A percentile compares a stretch with the other conserved stretches of the same genome.
phyloP scores from a whole-genome alignment of 306 rosid species.

The Medicago truncatula region DNA sequence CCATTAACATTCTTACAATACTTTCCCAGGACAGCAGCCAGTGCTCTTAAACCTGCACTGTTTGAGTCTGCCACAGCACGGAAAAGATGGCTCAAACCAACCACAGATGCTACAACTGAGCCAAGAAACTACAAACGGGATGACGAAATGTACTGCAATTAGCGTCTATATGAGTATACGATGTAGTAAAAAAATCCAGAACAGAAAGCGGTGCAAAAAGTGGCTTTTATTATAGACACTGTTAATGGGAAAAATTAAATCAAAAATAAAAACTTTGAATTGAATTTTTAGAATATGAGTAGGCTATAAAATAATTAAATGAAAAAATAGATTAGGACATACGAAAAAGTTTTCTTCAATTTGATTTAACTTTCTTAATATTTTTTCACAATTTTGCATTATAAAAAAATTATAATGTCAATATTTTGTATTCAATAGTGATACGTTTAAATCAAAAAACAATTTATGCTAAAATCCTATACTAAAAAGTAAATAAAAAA shows the following conservation, averaged over 20 bases:
- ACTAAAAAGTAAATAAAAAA: neutral
- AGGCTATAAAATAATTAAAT: neutral
- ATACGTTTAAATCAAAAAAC: neutral
- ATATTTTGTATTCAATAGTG: conserved; percentile 2
- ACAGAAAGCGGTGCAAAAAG: conserved; percentile 34
- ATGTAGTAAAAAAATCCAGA: conserved; percentile 34
- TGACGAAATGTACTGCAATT: conserved; percentile 45
- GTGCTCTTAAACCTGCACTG: conserved; percentile 58
- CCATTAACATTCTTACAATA: conserved; percentile 52
- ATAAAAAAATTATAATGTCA: conserved; percentile 1
- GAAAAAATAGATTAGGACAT: neutral
- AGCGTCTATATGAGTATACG: conserved; percentile 43
- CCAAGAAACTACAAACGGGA: conserved; percentile 58
- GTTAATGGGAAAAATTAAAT: no score
- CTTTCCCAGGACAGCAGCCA: conserved; percentile 66
- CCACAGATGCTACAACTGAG: conserved; percentile 74
- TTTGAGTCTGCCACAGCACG: conserved; percentile 63
- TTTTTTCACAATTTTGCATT: neutral
- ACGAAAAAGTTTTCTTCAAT: neutral
- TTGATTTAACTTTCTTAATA: neutral
- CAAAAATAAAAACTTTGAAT: neutral
- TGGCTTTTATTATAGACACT: neutral
- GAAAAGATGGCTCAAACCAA: conserved; percentile 80
- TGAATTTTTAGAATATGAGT: neutral
- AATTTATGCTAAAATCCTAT: neutral